These are phyloP conservation scores for Hericium alpestre DNA, from an alignment of 768 basidiomycete genomes.

Conservation along the genomic window DNA sequence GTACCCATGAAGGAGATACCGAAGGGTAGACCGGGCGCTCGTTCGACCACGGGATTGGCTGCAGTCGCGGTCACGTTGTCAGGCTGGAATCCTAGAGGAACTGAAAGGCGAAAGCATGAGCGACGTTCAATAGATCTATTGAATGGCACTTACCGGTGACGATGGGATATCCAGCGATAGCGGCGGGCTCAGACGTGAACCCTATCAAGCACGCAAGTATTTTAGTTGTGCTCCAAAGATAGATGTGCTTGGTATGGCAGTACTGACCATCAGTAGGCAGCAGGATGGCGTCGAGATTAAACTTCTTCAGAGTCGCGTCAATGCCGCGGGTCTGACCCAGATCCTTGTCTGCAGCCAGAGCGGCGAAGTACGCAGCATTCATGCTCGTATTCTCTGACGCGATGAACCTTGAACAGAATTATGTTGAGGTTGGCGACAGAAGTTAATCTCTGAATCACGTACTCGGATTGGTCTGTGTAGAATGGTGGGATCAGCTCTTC, in stretches of 20 bases:
- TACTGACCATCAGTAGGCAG: slow-evolving; percentile 24
- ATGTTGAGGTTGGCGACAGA: neutral
- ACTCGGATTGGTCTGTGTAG: slow-evolving; percentile 26
- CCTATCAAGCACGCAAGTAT: neutral
- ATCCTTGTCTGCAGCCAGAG: slow-evolving; percentile 20
- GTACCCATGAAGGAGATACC: slow-evolving; percentile 22
- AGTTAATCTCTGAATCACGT: neutral
- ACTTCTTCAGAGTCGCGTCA: slow-evolving; percentile 21
- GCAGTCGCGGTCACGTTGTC: slow-evolving; percentile 7
- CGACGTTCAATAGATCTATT: too few relatives aligned
- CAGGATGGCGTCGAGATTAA: slow-evolving; percentile 22
- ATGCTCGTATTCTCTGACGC: slow-evolving; percentile 16
- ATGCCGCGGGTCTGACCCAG: slow-evolving; percentile 24
- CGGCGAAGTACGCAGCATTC: slow-evolving; percentile 21
- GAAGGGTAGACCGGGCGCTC: slow-evolving; percentile 16
- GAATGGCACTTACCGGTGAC: slow-evolving; percentile 4
- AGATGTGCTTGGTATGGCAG: neutral
- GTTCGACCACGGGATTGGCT: slow-evolving; percentile 9
- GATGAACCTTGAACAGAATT: slow-evolving; percentile 16
- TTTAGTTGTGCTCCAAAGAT: neutral
- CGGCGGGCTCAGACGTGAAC: slow-evolving; percentile 7
- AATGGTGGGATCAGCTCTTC: slow-evolving; percentile 33
- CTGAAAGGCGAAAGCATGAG: neutral
- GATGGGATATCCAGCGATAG: slow-evolving; percentile 15
- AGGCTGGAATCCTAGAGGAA: slow-evolving; percentile 17